phyloP scores from a whole-genome alignment of 2,329 filamentous ascomycete genomes.

The Hypocreales sp. region DNA sequence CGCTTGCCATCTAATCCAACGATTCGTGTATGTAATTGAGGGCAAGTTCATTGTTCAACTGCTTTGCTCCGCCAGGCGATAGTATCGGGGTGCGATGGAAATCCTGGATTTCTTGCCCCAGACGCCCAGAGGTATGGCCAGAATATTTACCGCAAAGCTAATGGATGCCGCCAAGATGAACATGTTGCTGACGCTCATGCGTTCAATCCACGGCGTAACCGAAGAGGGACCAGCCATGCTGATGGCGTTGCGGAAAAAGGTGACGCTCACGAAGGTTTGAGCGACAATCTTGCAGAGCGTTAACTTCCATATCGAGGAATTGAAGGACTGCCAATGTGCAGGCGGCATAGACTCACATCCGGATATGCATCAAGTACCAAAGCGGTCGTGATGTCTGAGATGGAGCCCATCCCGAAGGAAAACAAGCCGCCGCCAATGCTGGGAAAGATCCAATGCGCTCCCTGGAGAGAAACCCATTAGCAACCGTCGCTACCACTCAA shows the following conservation, averaged over 20 bases:
- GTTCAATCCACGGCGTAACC: conserved; percentile 8
- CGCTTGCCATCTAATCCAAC: no score
- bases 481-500: no score
- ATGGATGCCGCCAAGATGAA: conserved; percentile 5
- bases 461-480: no score
- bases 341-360: conserved; percentile 9
- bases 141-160: conserved; percentile 4
- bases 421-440: conserved; percentile 15
- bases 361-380: conserved; percentile 21
- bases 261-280: conserved; percentile 8
- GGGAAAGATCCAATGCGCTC: conserved; percentile 5
- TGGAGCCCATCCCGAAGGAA: conserved; percentile 11
- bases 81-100: background rate
- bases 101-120: conserved; percentile 7
- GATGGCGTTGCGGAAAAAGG: conserved; percentile 9
- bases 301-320: background rate
- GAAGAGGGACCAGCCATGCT: conserved; percentile 7
- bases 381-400: conserved; percentile 16
- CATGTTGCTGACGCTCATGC: conserved; percentile 8
- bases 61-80: background rate
- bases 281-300: conserved; percentile 6
- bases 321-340: no score
- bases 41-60: no score
- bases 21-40: no score
- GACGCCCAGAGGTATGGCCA: conserved; percentile 7